Conservation (phyloP, 371 early-diverging fungal species). For the Apophysomyces variabilis region DNA sequence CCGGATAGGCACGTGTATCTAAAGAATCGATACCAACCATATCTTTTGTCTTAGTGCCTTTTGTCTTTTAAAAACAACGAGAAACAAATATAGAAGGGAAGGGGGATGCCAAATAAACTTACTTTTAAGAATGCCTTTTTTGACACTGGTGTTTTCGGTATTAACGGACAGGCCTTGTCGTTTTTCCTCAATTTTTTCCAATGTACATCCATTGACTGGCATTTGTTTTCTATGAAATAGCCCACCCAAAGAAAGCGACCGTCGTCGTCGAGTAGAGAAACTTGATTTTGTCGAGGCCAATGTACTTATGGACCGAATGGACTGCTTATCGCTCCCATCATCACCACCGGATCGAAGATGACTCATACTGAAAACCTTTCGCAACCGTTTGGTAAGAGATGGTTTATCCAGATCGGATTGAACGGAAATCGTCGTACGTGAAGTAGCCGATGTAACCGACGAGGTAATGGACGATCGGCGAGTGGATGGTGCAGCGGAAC, state of each 20-base stretch:
- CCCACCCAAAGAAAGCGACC: slow-evolving; percentile 41
- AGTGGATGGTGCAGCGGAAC: slow-evolving; percentile 15
- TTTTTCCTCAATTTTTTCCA: slow-evolving; percentile 22
- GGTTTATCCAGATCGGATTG: slow-evolving; percentile 40
- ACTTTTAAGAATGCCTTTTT: no score
- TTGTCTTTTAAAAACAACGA: background rate
- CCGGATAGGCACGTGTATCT: slow-evolving; percentile 38
- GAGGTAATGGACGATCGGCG: slow-evolving; percentile 46
- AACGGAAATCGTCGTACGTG: slow-evolving; percentile 26
- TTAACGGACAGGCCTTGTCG: slow-evolving; percentile 36
- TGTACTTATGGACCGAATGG: slow-evolving; percentile 8
- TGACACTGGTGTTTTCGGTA: slow-evolving; percentile 5
- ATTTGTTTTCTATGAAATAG: slow-evolving; percentile 34
- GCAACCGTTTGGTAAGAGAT: slow-evolving; percentile 49
- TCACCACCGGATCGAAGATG: slow-evolving; percentile 24
- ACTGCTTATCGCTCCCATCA: slow-evolving; percentile 1
- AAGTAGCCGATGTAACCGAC: slow-evolving; percentile 24
- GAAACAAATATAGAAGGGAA: background rate
- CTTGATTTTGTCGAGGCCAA: slow-evolving; percentile 15
- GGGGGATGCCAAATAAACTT: no score
- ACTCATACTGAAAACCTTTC: slow-evolving; percentile 57
- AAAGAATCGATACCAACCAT: slow-evolving; percentile 31
- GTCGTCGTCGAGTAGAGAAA: slow-evolving; percentile 38
- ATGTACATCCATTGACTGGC: background rate
- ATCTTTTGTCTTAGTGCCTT: slow-evolving; percentile 1